These are phyloP conservation scores for Boletus sp. DNA, from an alignment of 768 basidiomycete species.

Conservation along the genomic window DNA sequence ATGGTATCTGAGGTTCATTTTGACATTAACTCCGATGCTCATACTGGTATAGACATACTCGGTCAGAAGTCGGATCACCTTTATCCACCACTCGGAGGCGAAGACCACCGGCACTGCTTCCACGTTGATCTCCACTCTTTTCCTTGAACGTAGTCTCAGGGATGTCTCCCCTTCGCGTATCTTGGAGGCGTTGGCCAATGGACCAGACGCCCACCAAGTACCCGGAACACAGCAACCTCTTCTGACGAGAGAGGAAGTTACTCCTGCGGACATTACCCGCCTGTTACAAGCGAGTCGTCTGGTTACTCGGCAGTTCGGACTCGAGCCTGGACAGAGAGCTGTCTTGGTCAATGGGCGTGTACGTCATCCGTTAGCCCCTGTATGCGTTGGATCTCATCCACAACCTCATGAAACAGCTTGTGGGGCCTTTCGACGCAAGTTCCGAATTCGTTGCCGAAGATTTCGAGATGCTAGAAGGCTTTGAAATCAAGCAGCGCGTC, in stretches of 20 bases:
- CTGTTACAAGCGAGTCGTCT: conserved; percentile 48
- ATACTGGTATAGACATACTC: conserved; percentile 38
- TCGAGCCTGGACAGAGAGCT: conserved; percentile 59
- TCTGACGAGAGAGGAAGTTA: conserved; percentile 26
- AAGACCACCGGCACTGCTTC: conserved; percentile 31
- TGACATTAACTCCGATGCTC: neutral
- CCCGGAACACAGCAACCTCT: conserved; percentile 40
- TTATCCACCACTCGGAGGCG: conserved; percentile 68
- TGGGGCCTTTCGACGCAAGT: conserved; percentile 61
- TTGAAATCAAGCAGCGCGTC: conserved; percentile 72
- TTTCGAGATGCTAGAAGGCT: conserved; percentile 65
- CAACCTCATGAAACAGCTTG: conserved; percentile 46
- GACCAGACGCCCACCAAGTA: conserved; percentile 7
- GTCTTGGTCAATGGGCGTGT: conserved; percentile 85
- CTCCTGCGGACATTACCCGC: conserved; percentile 24
- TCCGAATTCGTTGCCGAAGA: conserved; percentile 69
- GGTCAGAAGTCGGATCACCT: conserved; percentile 59
- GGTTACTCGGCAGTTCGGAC: conserved; percentile 53
- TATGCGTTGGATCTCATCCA: conserved; percentile 2
- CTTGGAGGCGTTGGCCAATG: conserved; percentile 10
- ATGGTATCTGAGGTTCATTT: conserved; percentile 44
- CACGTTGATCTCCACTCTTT: conserved; percentile 49
- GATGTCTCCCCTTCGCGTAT: conserved; percentile 18
- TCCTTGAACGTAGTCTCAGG: conserved; percentile 40
- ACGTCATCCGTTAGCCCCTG: conserved; percentile 26